Evolutionary conservation across 2,329 filamentous ascomycete species (phyloP).

Genomic region (Colletotrichum sp.): DNA sequence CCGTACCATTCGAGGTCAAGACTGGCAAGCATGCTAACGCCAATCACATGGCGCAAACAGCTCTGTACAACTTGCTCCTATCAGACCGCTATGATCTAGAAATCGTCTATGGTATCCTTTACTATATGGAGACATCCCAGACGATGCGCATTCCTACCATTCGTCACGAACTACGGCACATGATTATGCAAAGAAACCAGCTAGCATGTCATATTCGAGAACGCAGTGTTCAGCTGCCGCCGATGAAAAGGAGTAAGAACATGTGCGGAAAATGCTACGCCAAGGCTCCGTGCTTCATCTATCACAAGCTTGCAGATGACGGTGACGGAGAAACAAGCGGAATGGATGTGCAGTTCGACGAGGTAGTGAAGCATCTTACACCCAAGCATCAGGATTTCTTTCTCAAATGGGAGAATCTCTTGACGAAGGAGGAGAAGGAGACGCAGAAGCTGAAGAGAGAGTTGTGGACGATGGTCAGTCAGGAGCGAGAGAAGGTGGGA

Average conservation of each 20-base stretch:
- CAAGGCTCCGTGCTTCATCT: slow-evolving; percentile 88
- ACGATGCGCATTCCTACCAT: slow-evolving; percentile 86
- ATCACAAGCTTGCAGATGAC: slow-evolving; percentile 87
- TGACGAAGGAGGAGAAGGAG: slow-evolving; percentile 95
- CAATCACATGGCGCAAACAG: slow-evolving; percentile 90
- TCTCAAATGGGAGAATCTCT: slow-evolving; percentile 88
- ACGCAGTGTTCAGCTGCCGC: slow-evolving; percentile 78
- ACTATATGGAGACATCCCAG: slow-evolving; percentile 91
- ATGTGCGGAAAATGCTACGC: slow-evolving; percentile 90
- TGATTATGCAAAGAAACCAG: slow-evolving; percentile 95
- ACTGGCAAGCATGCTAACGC: slow-evolving; percentile 85
- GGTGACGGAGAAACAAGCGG: slow-evolving; percentile 83
- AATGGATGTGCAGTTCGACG: slow-evolving; percentile 81
- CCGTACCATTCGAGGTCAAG: slow-evolving; percentile 94
- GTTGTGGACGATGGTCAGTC: slow-evolving; percentile 94
- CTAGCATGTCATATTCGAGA: slow-evolving; percentile 86
- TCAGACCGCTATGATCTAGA: slow-evolving; percentile 96
- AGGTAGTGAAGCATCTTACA: slow-evolving; percentile 79
- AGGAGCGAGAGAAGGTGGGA: slow-evolving; percentile 84
- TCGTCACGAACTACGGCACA: slow-evolving; percentile 87
- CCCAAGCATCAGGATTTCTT: slow-evolving; percentile 82
- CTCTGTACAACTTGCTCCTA: slow-evolving; percentile 88
- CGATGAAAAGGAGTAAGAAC: slow-evolving; percentile 83
- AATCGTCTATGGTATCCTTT: slow-evolving; percentile 87
- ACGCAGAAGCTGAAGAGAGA: slow-evolving; percentile 86